phyloP scores from a whole-genome alignment of 148 eudicot species.

The Fagopyrum esculentum region DNA sequence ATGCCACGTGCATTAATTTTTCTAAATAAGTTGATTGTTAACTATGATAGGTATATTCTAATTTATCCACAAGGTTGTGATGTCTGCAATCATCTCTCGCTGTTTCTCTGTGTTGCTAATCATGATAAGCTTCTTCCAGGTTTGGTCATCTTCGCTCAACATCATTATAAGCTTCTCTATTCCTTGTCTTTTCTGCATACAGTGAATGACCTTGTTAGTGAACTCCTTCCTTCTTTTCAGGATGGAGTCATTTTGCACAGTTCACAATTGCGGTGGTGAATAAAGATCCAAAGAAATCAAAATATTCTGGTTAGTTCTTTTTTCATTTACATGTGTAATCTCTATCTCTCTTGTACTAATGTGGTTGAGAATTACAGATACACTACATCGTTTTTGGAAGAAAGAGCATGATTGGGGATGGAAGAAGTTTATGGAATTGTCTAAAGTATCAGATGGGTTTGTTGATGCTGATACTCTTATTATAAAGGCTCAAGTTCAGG shows the following conservation, averaged over 20 bases:
- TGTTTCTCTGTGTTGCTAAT: conserved; percentile 87
- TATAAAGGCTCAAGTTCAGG: conserved; percentile 93
- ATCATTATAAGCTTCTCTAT: conserved; percentile 77
- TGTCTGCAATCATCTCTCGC: conserved; percentile 90
- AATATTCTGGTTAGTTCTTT: conserved; percentile 62
- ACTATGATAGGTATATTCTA: conserved; percentile 69
- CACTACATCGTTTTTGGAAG: conserved; percentile 90
- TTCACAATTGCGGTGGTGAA: conserved; percentile 91
- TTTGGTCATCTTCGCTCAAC: conserved; percentile 19
- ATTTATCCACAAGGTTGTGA: conserved; percentile 97
- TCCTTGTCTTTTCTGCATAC: neutral
- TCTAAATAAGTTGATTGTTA: conserved; percentile 8
- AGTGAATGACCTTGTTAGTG: neutral
- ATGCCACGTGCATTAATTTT: neutral
- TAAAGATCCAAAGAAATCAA: conserved; percentile 84
- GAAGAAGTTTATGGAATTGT: conserved; percentile 90
- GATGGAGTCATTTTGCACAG: conserved; percentile 93
- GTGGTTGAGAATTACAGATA: conserved; percentile 36
- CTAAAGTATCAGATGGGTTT: conserved; percentile 85
- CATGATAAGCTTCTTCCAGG: conserved; percentile 97
- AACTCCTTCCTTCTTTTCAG: neutral
- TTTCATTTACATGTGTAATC: neutral
- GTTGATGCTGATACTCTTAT: conserved; percentile 64
- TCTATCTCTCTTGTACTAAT: conserved; percentile 11
- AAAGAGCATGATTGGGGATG: conserved; percentile 99